Evolutionary conservation across 140 eudicot species (phyloP).

Genomic region (Bidens hawaiensis): DNA sequence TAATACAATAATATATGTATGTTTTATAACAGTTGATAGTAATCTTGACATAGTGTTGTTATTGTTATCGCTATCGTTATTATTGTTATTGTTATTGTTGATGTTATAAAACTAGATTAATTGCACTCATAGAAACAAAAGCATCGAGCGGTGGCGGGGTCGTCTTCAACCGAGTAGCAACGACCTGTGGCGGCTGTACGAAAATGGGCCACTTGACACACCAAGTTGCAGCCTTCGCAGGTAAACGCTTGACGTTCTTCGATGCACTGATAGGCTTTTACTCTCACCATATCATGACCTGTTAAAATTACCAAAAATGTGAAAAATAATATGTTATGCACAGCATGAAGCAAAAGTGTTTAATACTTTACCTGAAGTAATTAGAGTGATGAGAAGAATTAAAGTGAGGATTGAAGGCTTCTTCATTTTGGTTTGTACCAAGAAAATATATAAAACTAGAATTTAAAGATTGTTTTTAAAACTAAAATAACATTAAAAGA

Average conservation of each 20-base stretch:
- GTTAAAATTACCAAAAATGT: not conserved
- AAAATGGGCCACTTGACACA: conserved; percentile 22
- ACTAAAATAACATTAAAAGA: not conserved
- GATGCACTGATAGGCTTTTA: conserved; percentile 17
- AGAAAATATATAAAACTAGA: not conserved
- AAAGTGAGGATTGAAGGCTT: conserved; percentile 14
- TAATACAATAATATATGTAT: no score
- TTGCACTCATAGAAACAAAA: conserved; percentile 28
- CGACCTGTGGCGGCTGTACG: conserved; percentile 20
- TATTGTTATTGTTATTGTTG: not conserved
- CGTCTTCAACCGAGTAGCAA: conserved; percentile 25
- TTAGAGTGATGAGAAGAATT: conserved; percentile 4
- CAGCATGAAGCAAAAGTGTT: not conserved
- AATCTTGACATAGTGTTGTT: not conserved
- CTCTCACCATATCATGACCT: conserved; percentile 15
- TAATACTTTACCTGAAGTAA: conserved; percentile 18
- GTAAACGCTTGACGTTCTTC: conserved; percentile 24
- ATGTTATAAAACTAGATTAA: not conserved
- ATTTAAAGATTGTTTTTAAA: not conserved
- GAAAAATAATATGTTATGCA: not conserved
- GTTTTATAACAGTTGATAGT: conserved; percentile 2
- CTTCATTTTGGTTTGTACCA: conserved; percentile 10
- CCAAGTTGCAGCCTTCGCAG: conserved; percentile 27
- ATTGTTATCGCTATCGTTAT: not conserved
- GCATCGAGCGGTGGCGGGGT: conserved; percentile 22